A percentile compares a stretch with the other conserved stretches of the same genome.
These are phyloP conservation scores for Schizophyllum commune DNA, from an alignment of 1,284 basidiomycete genomes.

Conservation along the genomic window DNA sequence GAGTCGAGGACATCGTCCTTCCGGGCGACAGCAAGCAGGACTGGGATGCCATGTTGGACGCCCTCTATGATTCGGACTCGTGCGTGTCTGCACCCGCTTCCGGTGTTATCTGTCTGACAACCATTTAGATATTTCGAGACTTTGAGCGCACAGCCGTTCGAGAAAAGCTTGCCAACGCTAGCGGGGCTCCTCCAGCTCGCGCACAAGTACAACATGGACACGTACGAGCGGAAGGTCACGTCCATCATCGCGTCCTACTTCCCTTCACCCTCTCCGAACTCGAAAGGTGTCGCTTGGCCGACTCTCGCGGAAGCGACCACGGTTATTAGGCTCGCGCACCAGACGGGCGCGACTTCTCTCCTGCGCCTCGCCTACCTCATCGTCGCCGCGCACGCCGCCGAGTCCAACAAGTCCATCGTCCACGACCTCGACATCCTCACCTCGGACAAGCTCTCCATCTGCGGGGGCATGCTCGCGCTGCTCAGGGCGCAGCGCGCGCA, in stretches of 20 bases:
- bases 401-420: not conserved
- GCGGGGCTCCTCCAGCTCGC: not conserved
- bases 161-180: not conserved
- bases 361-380: not conserved
- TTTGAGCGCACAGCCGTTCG: not conserved
- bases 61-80: not conserved
- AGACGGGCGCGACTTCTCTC: not conserved
- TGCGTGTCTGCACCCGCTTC: not conserved
- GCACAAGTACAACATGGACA: not conserved
- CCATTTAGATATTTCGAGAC: not conserved
- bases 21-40: not conserved
- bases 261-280: not conserved
- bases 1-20: not conserved
- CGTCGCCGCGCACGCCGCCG: not conserved
- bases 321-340: not conserved
- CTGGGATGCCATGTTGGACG: not conserved
- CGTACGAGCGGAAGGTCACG: not conserved
- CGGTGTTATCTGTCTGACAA: not conserved
- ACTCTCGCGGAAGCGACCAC: not conserved
- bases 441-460: not conserved
- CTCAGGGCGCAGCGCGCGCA: not conserved
- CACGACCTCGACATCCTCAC: not conserved
- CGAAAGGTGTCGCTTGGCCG: too few species aligned
- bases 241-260: not conserved
- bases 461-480: not conserved